Evolutionary conservation across 768 basidiomycete genomes (phyloP).

Genomic region (Leccinellum luteum): DNA sequence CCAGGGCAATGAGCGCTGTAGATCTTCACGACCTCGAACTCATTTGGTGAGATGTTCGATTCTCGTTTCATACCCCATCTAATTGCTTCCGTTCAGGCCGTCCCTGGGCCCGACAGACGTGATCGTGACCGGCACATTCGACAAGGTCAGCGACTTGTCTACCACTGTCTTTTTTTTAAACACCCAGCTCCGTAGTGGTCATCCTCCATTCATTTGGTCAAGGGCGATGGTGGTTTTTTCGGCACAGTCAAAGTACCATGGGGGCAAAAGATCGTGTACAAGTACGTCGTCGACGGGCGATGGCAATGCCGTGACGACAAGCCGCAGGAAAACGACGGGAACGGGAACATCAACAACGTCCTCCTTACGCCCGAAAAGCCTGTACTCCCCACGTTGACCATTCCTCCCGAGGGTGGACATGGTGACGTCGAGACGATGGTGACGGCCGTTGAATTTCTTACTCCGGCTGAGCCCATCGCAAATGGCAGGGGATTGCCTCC

Average conservation of each 20-base stretch:
- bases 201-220: slow-evolving; percentile 51
- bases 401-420: not conserved
- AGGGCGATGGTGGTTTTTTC: slow-evolving; percentile 53
- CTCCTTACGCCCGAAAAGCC: slow-evolving; percentile 52
- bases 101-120: slow-evolving; percentile 52
- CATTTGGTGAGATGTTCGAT: slow-evolving; percentile 42
- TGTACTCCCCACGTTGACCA: slow-evolving; percentile 4
- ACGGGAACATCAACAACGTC: slow-evolving; percentile 72
- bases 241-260: slow-evolving; percentile 56
- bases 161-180: slow-evolving; percentile 2
- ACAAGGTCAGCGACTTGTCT: slow-evolving; percentile 51
- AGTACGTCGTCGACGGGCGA: slow-evolving; percentile 74
- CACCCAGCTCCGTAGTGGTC: slow-evolving; percentile 49
- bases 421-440: slow-evolving; percentile 24
- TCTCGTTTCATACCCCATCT: slow-evolving; percentile 3
- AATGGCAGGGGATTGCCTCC: slow-evolving; percentile 8
- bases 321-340: slow-evolving; percentile 58
- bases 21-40: slow-evolving; percentile 53
- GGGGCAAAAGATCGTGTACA: slow-evolving; percentile 65
- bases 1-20: slow-evolving; percentile 28
- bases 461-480: slow-evolving; percentile 8
- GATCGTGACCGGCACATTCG: slow-evolving; percentile 75
- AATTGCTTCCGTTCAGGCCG: slow-evolving; percentile 46
- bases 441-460: slow-evolving; percentile 24
- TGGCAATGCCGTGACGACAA: slow-evolving; percentile 56